phyloP scores from a whole-genome alignment of 73 alveolate genomes.

The Paramecium bursaria region DNA sequence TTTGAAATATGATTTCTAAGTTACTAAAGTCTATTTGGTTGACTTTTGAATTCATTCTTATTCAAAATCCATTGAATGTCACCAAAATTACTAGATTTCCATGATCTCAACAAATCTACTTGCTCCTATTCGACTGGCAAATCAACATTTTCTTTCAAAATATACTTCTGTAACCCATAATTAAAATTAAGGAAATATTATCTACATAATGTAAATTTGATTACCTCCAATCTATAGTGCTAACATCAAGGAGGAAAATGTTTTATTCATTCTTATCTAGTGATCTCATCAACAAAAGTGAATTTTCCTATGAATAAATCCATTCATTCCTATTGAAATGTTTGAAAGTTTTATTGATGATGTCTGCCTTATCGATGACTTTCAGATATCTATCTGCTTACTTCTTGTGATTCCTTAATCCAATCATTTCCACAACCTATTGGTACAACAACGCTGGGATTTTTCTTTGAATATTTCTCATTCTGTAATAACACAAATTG shows the following conservation, averaged over 20 bases:
- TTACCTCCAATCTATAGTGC: constrained; percentile 58
- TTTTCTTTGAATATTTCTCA: constrained; percentile 14
- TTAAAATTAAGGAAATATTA: constrained; percentile 25
- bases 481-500: constrained; percentile 44
- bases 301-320: constrained; percentile 51
- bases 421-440: constrained; percentile 21
- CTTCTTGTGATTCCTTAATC: constrained; percentile 6
- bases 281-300: constrained; percentile 2
- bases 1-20: no score
- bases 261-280: constrained; percentile 16
- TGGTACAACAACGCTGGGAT: neutral
- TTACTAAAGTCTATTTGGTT: no score
- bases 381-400: constrained; percentile 41
- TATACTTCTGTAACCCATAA: constrained; percentile 35
- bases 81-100: constrained; percentile 48
- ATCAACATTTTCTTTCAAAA: constrained; percentile 30
- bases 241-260: constrained; percentile 36
- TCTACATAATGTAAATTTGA: neutral
- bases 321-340: constrained; percentile 62
- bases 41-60: neutral
- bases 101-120: constrained; percentile 54
- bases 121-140: constrained; percentile 47
- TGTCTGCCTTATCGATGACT: constrained; percentile 53
- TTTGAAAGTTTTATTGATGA: constrained; percentile 39
- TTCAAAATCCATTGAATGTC: constrained; percentile 40